These are phyloP conservation scores for Pythium brachiatum DNA, from an alignment of 352 stramenopile genomes.

Conservation along the genomic window DNA sequence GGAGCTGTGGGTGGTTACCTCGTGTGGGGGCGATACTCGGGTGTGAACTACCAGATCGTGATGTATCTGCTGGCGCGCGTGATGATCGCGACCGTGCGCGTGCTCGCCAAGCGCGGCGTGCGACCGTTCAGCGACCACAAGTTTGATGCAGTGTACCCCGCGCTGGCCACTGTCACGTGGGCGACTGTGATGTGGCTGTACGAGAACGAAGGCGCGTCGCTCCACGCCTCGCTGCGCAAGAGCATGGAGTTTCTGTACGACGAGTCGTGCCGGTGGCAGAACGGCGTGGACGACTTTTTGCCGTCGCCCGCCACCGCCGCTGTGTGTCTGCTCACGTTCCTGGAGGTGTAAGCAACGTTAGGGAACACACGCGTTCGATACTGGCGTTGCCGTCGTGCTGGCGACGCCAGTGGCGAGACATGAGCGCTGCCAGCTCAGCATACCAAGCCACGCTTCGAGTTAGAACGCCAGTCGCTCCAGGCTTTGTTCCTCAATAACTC, in stretches of 20 bases:
- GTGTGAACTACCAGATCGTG: conserved; percentile 89
- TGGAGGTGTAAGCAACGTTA: conserved; percentile 41
- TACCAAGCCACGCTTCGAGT: neutral
- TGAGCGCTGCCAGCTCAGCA: neutral
- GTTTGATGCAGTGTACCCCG: conserved; percentile 78
- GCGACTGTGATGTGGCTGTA: conserved; percentile 86
- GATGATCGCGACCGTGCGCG: conserved; percentile 65
- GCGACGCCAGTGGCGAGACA: neutral
- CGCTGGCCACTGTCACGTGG: conserved; percentile 77
- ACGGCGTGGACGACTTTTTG: conserved; percentile 71
- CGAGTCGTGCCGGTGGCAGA: conserved; percentile 74
- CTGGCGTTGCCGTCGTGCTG: neutral
- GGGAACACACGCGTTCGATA: neutral
- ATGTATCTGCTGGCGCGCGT: conserved; percentile 86
- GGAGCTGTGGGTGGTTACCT: conserved; percentile 77
- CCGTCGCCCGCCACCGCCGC: conserved; percentile 70
- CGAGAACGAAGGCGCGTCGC: conserved; percentile 72
- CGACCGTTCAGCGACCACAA: conserved; percentile 60
- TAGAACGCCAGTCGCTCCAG: too few relatives aligned
- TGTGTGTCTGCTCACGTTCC: conserved; percentile 57
- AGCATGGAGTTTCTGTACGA: conserved; percentile 91
- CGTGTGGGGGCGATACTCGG: conserved; percentile 82
- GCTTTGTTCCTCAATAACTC: neutral
- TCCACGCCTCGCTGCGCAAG: conserved; percentile 80
- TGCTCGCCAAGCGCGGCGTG: conserved; percentile 58